A percentile compares a stretch with the other conserved stretches of the same genome.
Evolutionary conservation across 2,329 filamentous ascomycete species (phyloP).

Genomic region (Aspergillus floridensis): DNA sequence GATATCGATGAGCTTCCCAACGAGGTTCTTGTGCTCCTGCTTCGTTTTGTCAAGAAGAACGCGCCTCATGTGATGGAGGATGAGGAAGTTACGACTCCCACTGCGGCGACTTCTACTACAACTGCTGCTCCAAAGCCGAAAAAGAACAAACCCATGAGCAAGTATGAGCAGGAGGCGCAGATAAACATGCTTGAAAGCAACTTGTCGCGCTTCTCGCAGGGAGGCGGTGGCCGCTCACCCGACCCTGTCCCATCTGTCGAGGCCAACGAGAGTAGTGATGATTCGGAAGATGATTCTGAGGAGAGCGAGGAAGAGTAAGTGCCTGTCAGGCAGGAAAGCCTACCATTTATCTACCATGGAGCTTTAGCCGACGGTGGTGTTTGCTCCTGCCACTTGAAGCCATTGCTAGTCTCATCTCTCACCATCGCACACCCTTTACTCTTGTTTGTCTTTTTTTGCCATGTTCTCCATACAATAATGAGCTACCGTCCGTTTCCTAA

Average conservation of each 20-base stretch:
- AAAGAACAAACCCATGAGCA: slow-evolving; percentile 54
- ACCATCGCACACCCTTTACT: neutral
- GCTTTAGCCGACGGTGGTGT: neutral
- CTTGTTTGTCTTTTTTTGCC: slow-evolving; percentile 6
- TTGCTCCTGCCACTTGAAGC: slow-evolving; percentile 5
- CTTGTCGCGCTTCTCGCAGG: slow-evolving; percentile 46
- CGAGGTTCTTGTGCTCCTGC: slow-evolving; percentile 44
- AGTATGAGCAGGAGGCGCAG: slow-evolving; percentile 50
- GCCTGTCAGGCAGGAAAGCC: neutral
- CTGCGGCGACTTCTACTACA: slow-evolving; percentile 32
- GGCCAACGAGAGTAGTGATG: slow-evolving; percentile 44
- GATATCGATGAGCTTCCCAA: slow-evolving; percentile 51
- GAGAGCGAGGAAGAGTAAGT: slow-evolving; percentile 51
- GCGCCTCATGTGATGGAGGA: slow-evolving; percentile 43
- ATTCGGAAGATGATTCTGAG: slow-evolving; percentile 49
- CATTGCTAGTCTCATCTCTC: neutral
- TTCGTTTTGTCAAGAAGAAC: slow-evolving; percentile 49
- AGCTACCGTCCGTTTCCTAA: slow-evolving; percentile 1
- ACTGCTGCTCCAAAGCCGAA: slow-evolving; percentile 44
- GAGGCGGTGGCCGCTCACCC: slow-evolving; percentile 41
- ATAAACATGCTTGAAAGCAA: slow-evolving; percentile 49
- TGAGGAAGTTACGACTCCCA: slow-evolving; percentile 39
- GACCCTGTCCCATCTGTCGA: slow-evolving; percentile 46
- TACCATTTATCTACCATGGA: neutral
- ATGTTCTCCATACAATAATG: slow-evolving; percentile 13